Percentiles rank a stretch among this genome's conserved stretches.
These are phyloP conservation scores for Lophium mytilinum DNA, from an alignment of 495 filamentous ascomycete genomes.

Conservation along the genomic window DNA sequence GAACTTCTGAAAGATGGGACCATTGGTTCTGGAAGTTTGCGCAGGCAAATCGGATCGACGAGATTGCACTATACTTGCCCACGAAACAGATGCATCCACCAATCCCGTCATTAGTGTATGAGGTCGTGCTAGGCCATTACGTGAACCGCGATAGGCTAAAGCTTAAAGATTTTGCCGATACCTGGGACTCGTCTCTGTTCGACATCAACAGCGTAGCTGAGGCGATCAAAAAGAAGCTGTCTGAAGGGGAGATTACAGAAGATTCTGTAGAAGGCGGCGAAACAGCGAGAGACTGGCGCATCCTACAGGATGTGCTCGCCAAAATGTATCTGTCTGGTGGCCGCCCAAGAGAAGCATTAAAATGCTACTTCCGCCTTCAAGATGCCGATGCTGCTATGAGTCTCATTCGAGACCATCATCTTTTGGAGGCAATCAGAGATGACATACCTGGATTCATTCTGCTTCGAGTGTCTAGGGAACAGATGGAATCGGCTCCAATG, in stretches of 20 bases:
- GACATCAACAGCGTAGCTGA: constrained; percentile 60
- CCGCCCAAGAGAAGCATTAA: constrained; percentile 71
- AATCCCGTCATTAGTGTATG: constrained; percentile 75
- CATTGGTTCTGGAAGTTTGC: constrained; percentile 91
- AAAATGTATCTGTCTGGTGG: constrained; percentile 73
- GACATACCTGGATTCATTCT: constrained; percentile 84
- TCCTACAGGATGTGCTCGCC: constrained; percentile 73
- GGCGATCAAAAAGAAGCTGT: constrained; percentile 65
- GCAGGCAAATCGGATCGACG: constrained; percentile 72
- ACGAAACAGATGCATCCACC: constrained; percentile 63
- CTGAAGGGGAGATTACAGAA: constrained; percentile 55
- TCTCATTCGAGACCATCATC: constrained; percentile 71
- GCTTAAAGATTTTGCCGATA: constrained; percentile 70
- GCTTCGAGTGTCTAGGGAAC: constrained; percentile 69
- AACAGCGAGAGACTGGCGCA: constrained; percentile 69
- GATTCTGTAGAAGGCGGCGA: constrained; percentile 60
- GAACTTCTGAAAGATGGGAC: constrained; percentile 78
- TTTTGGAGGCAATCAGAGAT: constrained; percentile 77
- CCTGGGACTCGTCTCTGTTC: constrained; percentile 80
- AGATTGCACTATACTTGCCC: constrained; percentile 80
- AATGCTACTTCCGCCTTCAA: constrained; percentile 80
- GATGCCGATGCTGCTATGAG: constrained; percentile 84
- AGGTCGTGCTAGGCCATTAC: constrained; percentile 79
- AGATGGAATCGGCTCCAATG: constrained; percentile 55
- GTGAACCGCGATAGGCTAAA: constrained; percentile 57